These are phyloP conservation scores for Phytopythium oedochilum DNA, from an alignment of 352 stramenopile species.

Conservation along the genomic window DNA sequence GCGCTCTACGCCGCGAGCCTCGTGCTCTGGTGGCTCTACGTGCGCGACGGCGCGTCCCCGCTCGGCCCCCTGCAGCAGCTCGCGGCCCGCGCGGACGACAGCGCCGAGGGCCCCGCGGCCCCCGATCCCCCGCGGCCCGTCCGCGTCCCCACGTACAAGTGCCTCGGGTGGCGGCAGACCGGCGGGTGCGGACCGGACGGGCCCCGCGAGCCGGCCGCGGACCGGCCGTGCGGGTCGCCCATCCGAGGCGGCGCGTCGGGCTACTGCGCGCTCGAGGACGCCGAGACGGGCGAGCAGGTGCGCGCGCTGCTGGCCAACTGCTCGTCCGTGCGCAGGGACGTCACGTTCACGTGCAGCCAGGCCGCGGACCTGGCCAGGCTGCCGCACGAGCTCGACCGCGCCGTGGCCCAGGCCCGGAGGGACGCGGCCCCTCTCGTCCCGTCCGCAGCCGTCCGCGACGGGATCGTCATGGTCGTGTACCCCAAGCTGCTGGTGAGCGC, in stretches of 20 bases:
- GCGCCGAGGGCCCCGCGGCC: too few species aligned
- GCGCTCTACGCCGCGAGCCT: slow-evolving; percentile 12
- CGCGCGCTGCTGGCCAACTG: slow-evolving; percentile 38
- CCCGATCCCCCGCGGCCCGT: slow-evolving; percentile 9
- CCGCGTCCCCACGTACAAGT: slow-evolving; percentile 1
- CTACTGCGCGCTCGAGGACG: slow-evolving; percentile 47
- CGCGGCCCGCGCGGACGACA: too few species aligned
- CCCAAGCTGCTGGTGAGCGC: slow-evolving; percentile 42
- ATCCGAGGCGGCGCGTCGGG: slow-evolving; percentile 5
- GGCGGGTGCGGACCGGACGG: slow-evolving; percentile 18
- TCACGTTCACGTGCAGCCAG: slow-evolving; percentile 32
- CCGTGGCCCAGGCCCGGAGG: slow-evolving; percentile 13
- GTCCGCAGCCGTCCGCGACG: slow-evolving; percentile 1
- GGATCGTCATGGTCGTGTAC: slow-evolving; percentile 57
- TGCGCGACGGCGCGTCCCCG: slow-evolving; percentile 10
- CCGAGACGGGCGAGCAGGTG: slow-evolving; percentile 21
- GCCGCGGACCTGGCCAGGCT: slow-evolving; percentile 27
- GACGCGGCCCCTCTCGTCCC: slow-evolving; percentile 4
- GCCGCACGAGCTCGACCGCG: slow-evolving; percentile 13
- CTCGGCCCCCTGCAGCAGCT: too few species aligned
- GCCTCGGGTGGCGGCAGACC: slow-evolving; percentile 21
- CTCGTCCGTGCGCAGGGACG: slow-evolving; percentile 20
- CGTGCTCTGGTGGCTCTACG: slow-evolving; percentile 11
- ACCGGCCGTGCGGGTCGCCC: slow-evolving; percentile 11
- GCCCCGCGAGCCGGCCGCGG: slow-evolving; percentile 11